A percentile compares a stretch with the other conserved stretches of the same genome.
These are phyloP conservation scores for Suillus alpinus DNA, from an alignment of 768 basidiomycete genomes.

Conservation along the genomic window DNA sequence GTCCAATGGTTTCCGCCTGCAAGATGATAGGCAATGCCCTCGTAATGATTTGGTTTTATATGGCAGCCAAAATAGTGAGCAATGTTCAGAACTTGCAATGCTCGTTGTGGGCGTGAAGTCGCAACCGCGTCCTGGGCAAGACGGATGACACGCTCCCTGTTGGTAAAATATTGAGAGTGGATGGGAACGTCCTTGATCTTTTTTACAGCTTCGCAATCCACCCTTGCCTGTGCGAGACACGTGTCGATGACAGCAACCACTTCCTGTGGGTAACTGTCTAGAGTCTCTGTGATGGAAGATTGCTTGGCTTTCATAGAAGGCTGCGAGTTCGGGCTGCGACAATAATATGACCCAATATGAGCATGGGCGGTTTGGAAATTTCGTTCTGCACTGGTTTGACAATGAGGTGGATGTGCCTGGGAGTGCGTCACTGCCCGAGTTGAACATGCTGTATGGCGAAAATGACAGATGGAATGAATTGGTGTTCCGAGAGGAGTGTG, in stretches of 20 bases:
- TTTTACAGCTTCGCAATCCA: constrained; percentile 3
- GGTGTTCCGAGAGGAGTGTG: constrained; percentile 13
- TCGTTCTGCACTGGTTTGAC: constrained; percentile 6
- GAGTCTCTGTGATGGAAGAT: background rate
- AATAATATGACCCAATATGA: constrained; percentile 2
- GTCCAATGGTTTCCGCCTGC: constrained; percentile 49
- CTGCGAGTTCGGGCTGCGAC: background rate
- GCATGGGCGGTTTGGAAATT: constrained; percentile 4
- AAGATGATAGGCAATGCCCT: constrained; percentile 49
- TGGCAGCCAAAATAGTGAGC: constrained; percentile 48
- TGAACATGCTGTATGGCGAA: constrained; percentile 23
- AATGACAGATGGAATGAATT: constrained; percentile 9
- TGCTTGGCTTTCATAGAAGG: background rate
- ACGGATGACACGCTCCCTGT: constrained; percentile 30
- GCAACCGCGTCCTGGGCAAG: constrained; percentile 35
- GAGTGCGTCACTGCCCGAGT: constrained; percentile 14
- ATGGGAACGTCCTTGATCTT: constrained; percentile 22
- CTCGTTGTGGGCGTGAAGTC: constrained; percentile 36
- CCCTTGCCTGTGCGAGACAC: constrained; percentile 18
- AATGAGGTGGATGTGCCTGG: constrained; percentile 14
- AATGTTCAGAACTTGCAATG: constrained; percentile 44
- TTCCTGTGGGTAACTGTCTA: constrained; percentile 21
- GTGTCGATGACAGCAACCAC: constrained; percentile 25
- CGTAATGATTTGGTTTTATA: constrained; percentile 56
- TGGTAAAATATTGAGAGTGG: constrained; percentile 25